A percentile compares a stretch with the other conserved stretches of the same genome.
phyloP scores from a whole-genome alignment of 768 basidiomycete species.

The Pulveroboletus sp. region DNA sequence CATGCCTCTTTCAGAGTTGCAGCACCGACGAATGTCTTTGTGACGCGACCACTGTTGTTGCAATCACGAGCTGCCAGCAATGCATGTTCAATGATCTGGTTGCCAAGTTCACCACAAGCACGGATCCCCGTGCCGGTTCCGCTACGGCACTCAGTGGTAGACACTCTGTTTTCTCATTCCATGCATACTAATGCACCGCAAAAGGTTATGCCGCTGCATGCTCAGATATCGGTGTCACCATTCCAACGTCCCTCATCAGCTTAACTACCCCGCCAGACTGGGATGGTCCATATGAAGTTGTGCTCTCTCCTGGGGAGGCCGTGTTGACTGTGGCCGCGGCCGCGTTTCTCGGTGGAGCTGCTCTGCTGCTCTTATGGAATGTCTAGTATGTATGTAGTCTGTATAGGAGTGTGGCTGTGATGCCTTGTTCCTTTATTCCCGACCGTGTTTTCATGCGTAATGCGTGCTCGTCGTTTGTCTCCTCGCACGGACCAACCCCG shows the following conservation, averaged over 20 bases:
- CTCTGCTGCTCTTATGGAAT: conserved; percentile 52
- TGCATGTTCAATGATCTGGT: conserved; percentile 65
- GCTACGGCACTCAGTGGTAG: conserved; percentile 54
- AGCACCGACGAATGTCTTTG: conserved; percentile 56
- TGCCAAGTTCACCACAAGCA: conserved; percentile 41
- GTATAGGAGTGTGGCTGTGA: conserved; percentile 17
- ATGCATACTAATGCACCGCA: conserved; percentile 4
- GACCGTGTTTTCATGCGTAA: conserved; percentile 12
- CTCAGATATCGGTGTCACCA: conserved; percentile 33
- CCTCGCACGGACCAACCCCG: conserved; percentile 1
- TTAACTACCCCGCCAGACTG: conserved; percentile 50
- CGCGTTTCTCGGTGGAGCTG: conserved; percentile 46
- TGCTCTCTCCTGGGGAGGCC: conserved; percentile 43
- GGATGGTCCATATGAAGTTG: conserved; percentile 56
- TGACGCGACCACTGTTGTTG: conserved; percentile 35
- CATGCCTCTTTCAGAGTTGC: conserved; percentile 38
- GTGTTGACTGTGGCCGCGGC: conserved; percentile 44
- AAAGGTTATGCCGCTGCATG: conserved; percentile 60
- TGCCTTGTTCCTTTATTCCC: not conserved
- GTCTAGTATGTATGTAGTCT: conserved; percentile 37
- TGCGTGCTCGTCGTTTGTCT: conserved; percentile 4
- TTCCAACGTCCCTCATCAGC: conserved; percentile 38
- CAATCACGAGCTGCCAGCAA: conserved; percentile 56
- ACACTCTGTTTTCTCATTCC: conserved; percentile 11
- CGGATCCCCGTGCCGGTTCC: conserved; percentile 59